Evolutionary conservation across 2,329 filamentous ascomycete species (phyloP), one percentile per base, ranked within the genome.

Genomic region (Alternaria atra): DNA sequence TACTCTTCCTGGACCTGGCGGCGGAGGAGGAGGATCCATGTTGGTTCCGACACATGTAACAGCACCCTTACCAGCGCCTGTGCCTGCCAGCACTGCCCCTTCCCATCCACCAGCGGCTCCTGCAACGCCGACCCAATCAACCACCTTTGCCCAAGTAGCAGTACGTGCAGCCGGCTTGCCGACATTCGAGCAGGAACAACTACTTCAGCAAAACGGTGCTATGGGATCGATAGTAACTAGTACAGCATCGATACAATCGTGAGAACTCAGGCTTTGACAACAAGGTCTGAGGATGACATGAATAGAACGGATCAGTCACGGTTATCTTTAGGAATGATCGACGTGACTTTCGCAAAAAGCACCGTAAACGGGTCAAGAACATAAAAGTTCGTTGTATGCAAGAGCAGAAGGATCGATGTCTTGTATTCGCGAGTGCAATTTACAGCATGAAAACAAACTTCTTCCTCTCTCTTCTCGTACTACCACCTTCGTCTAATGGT

Each of bases 381-480:
- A 17, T 46, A 25, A 7, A 17, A 12, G 9, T 13, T 12, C 2
- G 27, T 4, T 17, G 8, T 29, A 17, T n/a, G 4, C 8, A n/a
- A 6, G 7, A 30, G n/a, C 3, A 4, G 25, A 44, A n/a, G 15
- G 15, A 29, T 25, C 7, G 5, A 29, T 30, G 2, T 46, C 25
- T 29, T 46, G n/a, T 30, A 29, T 17, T 30, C 27, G 9, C 43
- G 5, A 46, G 12, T 1, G n/a, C 39, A 20, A 23, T 35, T 52
- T 67, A 78, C 27, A 78, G 44, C 58, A 77, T 77, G 13, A 72
- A 76, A 25, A 66, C 64, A 58, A 78, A 77, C 7, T 42, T 63
- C 37, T 68, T 68, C 32, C 57, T 59, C 27, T 61, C 62, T 34
- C 35, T 37, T 25, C 59, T 61, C 8, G 30, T 64, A 35, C 52